Evolutionary conservation across 192 early-diverging fungal genomes (phyloP), one percentile per base, ranked within the genome.

Genomic region (Backusella tarrabulga): DNA sequence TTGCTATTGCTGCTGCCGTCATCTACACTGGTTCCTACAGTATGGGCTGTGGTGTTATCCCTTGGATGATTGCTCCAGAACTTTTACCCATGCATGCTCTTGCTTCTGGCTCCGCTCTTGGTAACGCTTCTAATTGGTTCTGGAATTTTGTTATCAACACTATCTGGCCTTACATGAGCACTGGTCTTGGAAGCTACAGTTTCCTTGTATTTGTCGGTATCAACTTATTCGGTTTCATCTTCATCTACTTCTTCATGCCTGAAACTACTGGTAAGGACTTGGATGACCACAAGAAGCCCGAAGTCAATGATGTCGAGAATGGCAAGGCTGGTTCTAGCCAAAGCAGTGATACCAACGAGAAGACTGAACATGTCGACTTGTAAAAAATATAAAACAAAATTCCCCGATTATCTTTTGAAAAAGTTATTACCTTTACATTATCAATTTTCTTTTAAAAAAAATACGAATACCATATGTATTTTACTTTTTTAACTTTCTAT

Each of bases 61-160:
- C 95, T 1, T 95, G 94, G 93, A 83, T 94, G 34, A 89, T 93
- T 67, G 84, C 92, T 1, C 90, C 94, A 15, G 95, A 97, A 78
- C 83, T 95, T 67, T 83, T 95, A 35, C 95, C 95, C 2, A 85
- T 89, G 15, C 92, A 92, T 79, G 93, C 93, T 0, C 83, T 94
- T 50, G 89, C 91, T 1, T 80, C 93, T 11, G 92, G 91, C 32
- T 89, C 90, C 0, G 88, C 92, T 5, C 80, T 96, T 23, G 92
- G 94, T 67, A 93, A 90, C 6, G 87, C 85, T 6, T 84, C 92
- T 32, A 95, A 95, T 78, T 97, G 94, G 90, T 56, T 79, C 11
- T 79, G 72, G 11, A 88, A 88, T 77, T 88, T 88, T 79, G 69
- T 88, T 29, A 80, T 86, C 50, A 78, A 83, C 34, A 74, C 78